Evolutionary conservation across 2,329 filamentous ascomycete species (phyloP).

Genomic region (Gaeumannomyces sp.): DNA sequence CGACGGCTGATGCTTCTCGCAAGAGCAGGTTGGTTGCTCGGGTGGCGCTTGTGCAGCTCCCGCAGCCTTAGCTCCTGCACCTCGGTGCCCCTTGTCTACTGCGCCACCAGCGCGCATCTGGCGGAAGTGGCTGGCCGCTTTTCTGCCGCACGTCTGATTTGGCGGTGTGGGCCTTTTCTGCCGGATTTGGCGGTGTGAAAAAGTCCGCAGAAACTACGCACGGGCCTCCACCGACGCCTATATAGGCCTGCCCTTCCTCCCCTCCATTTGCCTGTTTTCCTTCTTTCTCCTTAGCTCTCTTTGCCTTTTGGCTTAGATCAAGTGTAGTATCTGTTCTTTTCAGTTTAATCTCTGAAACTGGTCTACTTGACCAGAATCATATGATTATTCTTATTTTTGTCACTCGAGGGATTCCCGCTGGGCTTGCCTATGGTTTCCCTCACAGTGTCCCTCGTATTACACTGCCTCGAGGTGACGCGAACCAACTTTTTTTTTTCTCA

Average conservation of each 20-base stretch:
- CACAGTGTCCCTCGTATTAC: slow-evolving; percentile 71
- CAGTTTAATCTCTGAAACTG: slow-evolving; percentile 92
- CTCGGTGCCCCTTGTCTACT: too few species aligned
- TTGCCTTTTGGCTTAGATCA: slow-evolving; percentile 71
- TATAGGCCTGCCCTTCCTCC: background rate
- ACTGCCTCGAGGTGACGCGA: slow-evolving; percentile 68
- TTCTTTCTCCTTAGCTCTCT: slow-evolving; percentile 36
- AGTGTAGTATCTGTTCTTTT: slow-evolving; percentile 95
- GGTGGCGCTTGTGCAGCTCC: too few species aligned
- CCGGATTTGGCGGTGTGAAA: too few species aligned
- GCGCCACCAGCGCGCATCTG: too few species aligned
- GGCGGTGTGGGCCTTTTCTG: too few species aligned
- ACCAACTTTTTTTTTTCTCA: slow-evolving; percentile 44
- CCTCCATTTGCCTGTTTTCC: background rate
- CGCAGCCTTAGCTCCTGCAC: too few species aligned
- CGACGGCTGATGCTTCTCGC: too few species aligned
- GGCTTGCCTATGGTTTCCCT: slow-evolving; percentile 59
- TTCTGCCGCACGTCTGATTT: too few species aligned
- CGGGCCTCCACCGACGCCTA: background rate
- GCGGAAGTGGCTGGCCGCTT: too few species aligned
- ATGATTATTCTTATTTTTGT: slow-evolving; percentile 81
- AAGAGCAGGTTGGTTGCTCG: too few species aligned
- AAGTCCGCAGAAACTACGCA: background rate
- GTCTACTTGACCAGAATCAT: slow-evolving; percentile 59
- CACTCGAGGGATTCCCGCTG: slow-evolving; percentile 48